Conservation (phyloP, 2,329 filamentous ascomycete genomes). For the Stachybotrys echinatus region DNA sequence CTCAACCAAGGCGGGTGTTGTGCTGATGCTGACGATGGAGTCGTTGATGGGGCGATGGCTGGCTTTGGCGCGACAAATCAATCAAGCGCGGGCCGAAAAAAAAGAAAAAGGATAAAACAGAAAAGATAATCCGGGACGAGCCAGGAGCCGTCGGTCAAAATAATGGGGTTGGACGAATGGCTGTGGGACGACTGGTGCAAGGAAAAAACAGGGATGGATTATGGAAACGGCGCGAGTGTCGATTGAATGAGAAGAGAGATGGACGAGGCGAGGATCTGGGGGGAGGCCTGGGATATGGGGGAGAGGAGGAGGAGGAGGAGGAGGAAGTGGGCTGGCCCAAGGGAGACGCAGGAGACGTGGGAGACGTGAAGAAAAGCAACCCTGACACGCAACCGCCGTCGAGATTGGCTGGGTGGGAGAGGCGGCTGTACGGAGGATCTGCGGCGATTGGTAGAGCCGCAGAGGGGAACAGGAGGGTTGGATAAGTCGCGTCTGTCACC, state of each 20-base stretch:
- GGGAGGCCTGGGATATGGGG: background rate
- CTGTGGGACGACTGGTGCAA: too few relatives aligned
- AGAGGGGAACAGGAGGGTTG: too few relatives aligned
- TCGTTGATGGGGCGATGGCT: background rate
- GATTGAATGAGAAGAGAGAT: background rate
- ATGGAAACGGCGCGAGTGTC: background rate
- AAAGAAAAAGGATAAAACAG: too few relatives aligned
- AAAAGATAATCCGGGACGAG: too few relatives aligned
- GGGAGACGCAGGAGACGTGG: background rate
- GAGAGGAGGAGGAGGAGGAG: background rate
- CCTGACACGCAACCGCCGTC: too few relatives aligned
- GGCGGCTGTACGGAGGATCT: too few relatives aligned
- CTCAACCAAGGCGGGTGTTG: background rate
- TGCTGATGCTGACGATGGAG: constrained; percentile 1
- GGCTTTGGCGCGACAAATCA: background rate
- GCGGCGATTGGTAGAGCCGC: too few relatives aligned
- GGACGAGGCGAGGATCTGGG: background rate
- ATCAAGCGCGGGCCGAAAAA: background rate
- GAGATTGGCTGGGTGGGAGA: too few relatives aligned
- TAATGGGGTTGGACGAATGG: too few relatives aligned
- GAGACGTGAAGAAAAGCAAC: too few relatives aligned
- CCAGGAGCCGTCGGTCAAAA: too few relatives aligned
- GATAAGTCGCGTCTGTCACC: too few relatives aligned
- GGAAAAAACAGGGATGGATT: background rate
- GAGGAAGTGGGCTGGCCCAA: background rate